Base-by-base conservation (phyloP, 2,329 filamentous ascomycete species). In the Alternaria metachromatica region DNA sequence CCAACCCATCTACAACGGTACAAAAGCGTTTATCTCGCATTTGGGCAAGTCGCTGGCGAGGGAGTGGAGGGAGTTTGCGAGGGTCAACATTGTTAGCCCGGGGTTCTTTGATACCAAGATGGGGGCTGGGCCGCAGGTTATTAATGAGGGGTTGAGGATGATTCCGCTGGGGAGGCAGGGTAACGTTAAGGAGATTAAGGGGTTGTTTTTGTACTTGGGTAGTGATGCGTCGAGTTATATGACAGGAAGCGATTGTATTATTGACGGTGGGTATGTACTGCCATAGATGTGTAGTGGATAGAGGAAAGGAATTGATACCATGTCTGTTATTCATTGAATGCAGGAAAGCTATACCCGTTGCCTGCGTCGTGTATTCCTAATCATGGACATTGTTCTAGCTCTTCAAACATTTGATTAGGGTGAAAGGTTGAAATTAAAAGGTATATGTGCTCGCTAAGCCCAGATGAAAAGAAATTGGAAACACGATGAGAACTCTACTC, bases 151-250 rank as follows among this genome's bases (percentile, higher is more conserved):
- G 87, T 87, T 87, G 74, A 87, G 89, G 72, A 94, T 92, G 85
- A 93, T 90, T 28, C 91, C 91, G 1, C 89, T 95, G 86, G 91
- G 88, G 26, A 85, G 92, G 51, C 90, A 94, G 76, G 92, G 90
- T 12, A 82, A 89, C 67, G 86, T 87, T 0, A 86, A 88, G 65
- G 93, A 96, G 82, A 84, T 96, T 64, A 94, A 95, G 82, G 93
- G 92, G 4, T 88, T 90, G 15, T 96, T 91, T 76, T 80, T 96
- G 55, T 96, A 93, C 77, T 81, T 96, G 58, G 90, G 91, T 7
- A 92, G 89, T n/a, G 92, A 96, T 80, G 92, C 92, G 4, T 87
- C 88, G 15, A 91, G 87, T 59, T 96, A 92, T 79, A 92, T 90
- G 10, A 96, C 92, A 1, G 93, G 92, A 1, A 84, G 87, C 9